Evolutionary conservation across 2,329 filamentous ascomycete genomes (phyloP).

Genomic region (Endoconidiophora laricicola): DNA sequence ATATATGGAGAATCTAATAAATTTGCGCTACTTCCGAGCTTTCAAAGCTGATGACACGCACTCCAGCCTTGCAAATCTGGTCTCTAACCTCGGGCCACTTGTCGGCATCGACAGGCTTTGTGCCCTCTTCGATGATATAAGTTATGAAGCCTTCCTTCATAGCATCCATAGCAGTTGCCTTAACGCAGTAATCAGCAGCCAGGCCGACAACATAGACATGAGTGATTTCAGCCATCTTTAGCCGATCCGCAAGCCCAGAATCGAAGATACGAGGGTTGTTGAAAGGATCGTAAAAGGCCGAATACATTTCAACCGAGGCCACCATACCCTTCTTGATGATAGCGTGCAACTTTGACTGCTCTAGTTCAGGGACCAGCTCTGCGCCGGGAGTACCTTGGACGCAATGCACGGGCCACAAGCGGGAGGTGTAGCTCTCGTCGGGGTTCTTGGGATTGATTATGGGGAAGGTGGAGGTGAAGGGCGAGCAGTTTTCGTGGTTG

Average conservation of each 20-base stretch:
- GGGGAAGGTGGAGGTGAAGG: conserved; percentile 48
- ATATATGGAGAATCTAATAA: neutral
- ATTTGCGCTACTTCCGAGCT: conserved; percentile 28
- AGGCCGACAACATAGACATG: conserved; percentile 71
- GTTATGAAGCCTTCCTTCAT: conserved; percentile 57
- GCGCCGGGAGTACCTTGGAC: conserved; percentile 59
- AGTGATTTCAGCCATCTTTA: conserved; percentile 45
- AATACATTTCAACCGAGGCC: conserved; percentile 76
- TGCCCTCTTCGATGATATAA: conserved; percentile 63
- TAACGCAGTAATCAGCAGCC: conserved; percentile 82
- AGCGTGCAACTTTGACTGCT: conserved; percentile 39
- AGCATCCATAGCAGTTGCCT: conserved; percentile 64
- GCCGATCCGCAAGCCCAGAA: conserved; percentile 41
- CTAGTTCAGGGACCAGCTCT: conserved; percentile 55
- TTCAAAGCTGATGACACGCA: conserved; percentile 42
- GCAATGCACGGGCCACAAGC: conserved; percentile 85
- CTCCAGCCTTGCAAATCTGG: conserved; percentile 41
- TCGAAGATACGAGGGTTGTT: conserved; percentile 39
- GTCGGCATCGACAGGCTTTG: conserved; percentile 49
- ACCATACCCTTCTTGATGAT: conserved; percentile 67
- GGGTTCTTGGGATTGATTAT: conserved; percentile 52
- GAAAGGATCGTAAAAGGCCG: conserved; percentile 75
- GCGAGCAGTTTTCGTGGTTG: conserved; percentile 50
- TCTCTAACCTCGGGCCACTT: conserved; percentile 37
- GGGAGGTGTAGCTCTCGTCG: conserved; percentile 44